Conservation (phyloP, 2,329 filamentous ascomycete species). For the Paraphaeosphaeria sporulosa region DNA sequence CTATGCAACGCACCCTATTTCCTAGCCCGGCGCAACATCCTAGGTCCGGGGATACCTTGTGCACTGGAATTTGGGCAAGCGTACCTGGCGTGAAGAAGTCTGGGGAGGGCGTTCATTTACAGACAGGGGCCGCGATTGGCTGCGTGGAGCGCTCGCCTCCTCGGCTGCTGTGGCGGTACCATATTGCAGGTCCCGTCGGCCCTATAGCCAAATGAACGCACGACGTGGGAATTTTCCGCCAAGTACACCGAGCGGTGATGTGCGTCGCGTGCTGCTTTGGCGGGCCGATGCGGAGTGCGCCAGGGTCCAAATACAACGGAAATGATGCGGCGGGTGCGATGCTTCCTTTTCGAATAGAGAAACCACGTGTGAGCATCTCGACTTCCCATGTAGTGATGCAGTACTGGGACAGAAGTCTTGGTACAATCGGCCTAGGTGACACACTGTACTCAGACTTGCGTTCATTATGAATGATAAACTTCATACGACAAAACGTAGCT, state of each 20-base stretch:
- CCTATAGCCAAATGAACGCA: slow-evolving; percentile 37
- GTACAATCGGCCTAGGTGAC: too few species aligned
- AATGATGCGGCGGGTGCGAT: background rate
- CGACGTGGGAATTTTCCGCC: slow-evolving; percentile 29
- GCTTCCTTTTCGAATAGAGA: background rate
- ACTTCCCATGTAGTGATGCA: too few species aligned
- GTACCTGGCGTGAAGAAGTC: too few species aligned
- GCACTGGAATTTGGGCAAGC: too few species aligned
- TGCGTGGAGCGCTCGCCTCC: background rate
- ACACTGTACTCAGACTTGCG: too few species aligned
- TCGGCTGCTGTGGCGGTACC: slow-evolving; percentile 25
- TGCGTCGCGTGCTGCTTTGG: slow-evolving; percentile 3
- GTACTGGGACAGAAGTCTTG: too few species aligned
- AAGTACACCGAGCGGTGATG: slow-evolving; percentile 14
- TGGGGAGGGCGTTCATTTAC: too few species aligned
- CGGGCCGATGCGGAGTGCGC: background rate
- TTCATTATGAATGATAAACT: background rate
- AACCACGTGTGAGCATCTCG: too few species aligned
- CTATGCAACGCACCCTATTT: too few species aligned
- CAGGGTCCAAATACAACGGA: background rate
- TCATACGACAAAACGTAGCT: background rate
- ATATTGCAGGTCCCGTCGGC: slow-evolving; percentile 39
- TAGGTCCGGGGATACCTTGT: too few species aligned
- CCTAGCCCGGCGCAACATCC: too few species aligned
- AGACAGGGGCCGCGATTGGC: background rate